These are phyloP conservation scores for Dichomitus squalens DNA, from an alignment of 1,284 basidiomycete species.

Conservation along the genomic window DNA sequence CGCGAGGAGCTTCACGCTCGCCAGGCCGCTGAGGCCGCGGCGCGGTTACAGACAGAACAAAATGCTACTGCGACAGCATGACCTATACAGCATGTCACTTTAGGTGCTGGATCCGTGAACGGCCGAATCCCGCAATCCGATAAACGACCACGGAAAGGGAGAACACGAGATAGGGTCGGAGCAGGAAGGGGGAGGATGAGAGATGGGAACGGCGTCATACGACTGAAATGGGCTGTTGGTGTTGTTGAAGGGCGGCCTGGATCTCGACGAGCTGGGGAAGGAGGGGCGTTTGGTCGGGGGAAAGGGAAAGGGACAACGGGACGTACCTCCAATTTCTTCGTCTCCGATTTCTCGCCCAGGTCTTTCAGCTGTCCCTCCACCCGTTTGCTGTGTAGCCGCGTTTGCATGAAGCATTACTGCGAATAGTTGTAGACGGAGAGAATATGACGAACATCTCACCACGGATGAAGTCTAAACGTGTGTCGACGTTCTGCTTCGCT, in stretches of 20 bases:
- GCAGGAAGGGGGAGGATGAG: too few relatives aligned
- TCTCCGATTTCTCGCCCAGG: slow-evolving; percentile 70
- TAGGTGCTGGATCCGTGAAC: too few relatives aligned
- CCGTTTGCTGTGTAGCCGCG: slow-evolving; percentile 60
- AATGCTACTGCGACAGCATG: background rate
- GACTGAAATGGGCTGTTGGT: slow-evolving; percentile 29
- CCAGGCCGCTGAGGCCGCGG: slow-evolving; percentile 19
- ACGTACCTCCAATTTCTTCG: slow-evolving; percentile 80
- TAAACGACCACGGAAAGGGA: too few relatives aligned
- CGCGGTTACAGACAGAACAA: background rate
- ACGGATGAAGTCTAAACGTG: slow-evolving; percentile 89
- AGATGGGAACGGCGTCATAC: too few relatives aligned
- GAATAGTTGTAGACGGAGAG: background rate
- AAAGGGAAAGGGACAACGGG: background rate
- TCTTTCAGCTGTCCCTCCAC: slow-evolving; percentile 83
- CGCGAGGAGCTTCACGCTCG: slow-evolving; percentile 41
- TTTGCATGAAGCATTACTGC: background rate
- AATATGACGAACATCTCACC: slow-evolving; percentile 78
- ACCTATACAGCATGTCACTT: too few relatives aligned
- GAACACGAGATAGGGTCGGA: too few relatives aligned
- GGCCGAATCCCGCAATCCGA: too few relatives aligned
- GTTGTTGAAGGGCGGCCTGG: slow-evolving; percentile 55
- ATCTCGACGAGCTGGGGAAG: slow-evolving; percentile 71
- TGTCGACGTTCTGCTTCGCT: slow-evolving; percentile 89
- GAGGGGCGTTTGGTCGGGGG: background rate